Conservation (phyloP, 352 stramenopile genomes). For the Pythium aquatile region DNA sequence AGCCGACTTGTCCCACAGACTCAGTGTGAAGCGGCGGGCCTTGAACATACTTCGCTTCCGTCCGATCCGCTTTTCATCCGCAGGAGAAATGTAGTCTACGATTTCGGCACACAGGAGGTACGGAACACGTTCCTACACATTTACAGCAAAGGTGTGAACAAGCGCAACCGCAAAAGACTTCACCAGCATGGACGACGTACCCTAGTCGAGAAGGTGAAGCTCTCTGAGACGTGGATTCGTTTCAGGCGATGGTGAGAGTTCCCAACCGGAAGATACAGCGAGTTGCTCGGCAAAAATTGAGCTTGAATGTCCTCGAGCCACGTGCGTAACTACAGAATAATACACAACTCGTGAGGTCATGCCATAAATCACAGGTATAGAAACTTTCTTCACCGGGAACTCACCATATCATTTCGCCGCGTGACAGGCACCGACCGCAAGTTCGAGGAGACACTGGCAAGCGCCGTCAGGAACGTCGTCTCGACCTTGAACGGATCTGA, state of each 20-base stretch:
- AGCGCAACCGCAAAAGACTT: background rate
- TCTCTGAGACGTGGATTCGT: conserved; percentile 72
- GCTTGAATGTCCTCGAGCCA: conserved; percentile 65
- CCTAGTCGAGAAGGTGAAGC: conserved; percentile 81
- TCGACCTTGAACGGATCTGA: conserved; percentile 69
- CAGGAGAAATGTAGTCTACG: conserved; percentile 53
- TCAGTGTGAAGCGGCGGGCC: conserved; percentile 55
- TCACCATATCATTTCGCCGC: conserved; percentile 73
- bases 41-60: conserved; percentile 54
- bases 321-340: conserved; percentile 44
- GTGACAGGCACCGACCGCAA: conserved; percentile 58
- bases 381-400: background rate
- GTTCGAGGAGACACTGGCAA: conserved; percentile 79
- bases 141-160: background rate
- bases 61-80: conserved; percentile 39
- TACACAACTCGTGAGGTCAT: background rate
- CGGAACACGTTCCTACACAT: conserved; percentile 63
- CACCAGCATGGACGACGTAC: conserved; percentile 18
- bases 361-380: background rate
- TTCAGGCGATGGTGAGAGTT: conserved; percentile 79
- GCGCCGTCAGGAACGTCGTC: conserved; percentile 57
- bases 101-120: conserved; percentile 78
- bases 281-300: conserved; percentile 75
- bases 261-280: conserved; percentile 73
- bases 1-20: conserved; percentile 53